Percentiles rank a stretch among this genome's conserved stretches.
phyloP scores from a whole-genome alignment of 2,329 filamentous ascomycete species.

The Curvularia sp. region DNA sequence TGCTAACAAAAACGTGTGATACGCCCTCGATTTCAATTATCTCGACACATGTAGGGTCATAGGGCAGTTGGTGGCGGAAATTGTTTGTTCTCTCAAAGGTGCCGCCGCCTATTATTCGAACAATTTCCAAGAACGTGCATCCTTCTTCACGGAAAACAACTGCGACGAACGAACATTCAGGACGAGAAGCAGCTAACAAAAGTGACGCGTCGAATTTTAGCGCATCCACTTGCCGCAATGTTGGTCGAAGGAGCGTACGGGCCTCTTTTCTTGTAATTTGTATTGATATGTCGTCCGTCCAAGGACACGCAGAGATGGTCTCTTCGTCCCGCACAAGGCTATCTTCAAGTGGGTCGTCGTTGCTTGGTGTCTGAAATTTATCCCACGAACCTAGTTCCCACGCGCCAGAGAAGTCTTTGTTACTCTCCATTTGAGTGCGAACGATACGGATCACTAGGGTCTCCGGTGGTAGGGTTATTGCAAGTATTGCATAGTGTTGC shows the following conservation, averaged over 20 bases:
- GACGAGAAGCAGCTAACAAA: slow-evolving; percentile 32
- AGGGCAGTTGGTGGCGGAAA: slow-evolving; percentile 25
- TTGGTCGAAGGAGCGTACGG: slow-evolving; percentile 33
- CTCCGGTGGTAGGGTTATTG: slow-evolving; percentile 48
- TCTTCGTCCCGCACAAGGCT: slow-evolving; percentile 41
- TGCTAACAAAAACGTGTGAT: slow-evolving; percentile 40
- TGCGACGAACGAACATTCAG: slow-evolving; percentile 28
- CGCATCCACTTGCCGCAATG: slow-evolving; percentile 24
- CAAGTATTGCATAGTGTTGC: slow-evolving; percentile 45
- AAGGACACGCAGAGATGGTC: slow-evolving; percentile 40
- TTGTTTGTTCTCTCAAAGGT: slow-evolving; percentile 19
- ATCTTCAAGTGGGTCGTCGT: slow-evolving; percentile 32
- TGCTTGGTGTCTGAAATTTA: slow-evolving; percentile 30
- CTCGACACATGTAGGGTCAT: slow-evolving; percentile 47
- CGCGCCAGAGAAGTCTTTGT: slow-evolving; percentile 28
- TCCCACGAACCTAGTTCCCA: slow-evolving; percentile 40
- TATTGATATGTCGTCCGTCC: slow-evolving; percentile 32
- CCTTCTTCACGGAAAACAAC: slow-evolving; percentile 30
- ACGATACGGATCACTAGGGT: slow-evolving; percentile 41
- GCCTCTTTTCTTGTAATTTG: slow-evolving; percentile 43
- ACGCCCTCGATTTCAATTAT: slow-evolving; percentile 32
- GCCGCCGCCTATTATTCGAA: slow-evolving; percentile 27
- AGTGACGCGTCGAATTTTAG: slow-evolving; percentile 28
- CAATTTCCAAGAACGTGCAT: slow-evolving; percentile 33
- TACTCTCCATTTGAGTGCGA: slow-evolving; percentile 30